phyloP scores from a whole-genome alignment of 306 rosid genomes.

The Rosa rugosa region DNA sequence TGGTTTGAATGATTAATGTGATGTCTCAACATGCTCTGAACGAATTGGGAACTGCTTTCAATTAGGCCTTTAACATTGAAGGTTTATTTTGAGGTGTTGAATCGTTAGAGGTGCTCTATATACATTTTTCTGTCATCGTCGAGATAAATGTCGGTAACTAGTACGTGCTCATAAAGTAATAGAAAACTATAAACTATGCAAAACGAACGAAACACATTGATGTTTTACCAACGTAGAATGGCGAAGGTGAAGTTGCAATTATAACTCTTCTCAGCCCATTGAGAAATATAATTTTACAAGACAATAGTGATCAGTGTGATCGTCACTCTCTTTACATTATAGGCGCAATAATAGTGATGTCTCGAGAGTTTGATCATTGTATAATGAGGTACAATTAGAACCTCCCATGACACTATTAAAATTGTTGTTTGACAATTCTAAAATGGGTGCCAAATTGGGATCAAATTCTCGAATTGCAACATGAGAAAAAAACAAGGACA shows the following conservation, averaged over 20 bases:
- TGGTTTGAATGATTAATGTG: neutral
- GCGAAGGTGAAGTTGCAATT: accelerated
- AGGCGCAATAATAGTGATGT: neutral
- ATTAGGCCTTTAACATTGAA: too few species aligned
- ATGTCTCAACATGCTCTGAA: neutral
- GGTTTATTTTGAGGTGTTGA: too few species aligned
- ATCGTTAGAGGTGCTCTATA: too few species aligned
- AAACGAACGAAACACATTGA: neutral
- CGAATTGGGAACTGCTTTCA: too few species aligned
- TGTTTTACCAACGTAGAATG: neutral
- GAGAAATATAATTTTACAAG: neutral
- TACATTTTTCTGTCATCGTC: too few species aligned
- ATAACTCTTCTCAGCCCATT: neutral
- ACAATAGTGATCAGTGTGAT: neutral
- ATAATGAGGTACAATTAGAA: too few species aligned
- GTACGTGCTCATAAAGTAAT: neutral
- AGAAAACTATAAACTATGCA: neutral
- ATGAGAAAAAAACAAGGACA: neutral
- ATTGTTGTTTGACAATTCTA: too few species aligned
- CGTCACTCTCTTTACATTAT: neutral
- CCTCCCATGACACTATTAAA: too few species aligned
- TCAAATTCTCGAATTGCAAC: neutral
- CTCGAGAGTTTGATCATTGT: neutral
- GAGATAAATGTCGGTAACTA: neutral
- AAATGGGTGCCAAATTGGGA: too few species aligned